Base-by-base conservation (phyloP, 169 alveolate species). In the Plasmodium gonderi region DNA sequence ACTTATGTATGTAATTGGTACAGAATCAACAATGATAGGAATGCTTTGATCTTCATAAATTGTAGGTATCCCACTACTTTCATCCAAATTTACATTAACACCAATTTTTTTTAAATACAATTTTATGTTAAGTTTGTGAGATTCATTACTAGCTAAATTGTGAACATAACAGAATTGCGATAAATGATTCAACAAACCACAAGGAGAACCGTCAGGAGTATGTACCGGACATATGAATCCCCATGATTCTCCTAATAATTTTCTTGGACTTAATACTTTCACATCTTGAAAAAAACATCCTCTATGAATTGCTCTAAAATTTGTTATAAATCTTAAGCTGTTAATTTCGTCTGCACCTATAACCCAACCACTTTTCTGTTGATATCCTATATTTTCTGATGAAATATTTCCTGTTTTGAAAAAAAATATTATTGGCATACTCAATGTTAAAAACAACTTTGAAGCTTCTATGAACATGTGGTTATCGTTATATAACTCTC, bases 171-270 rank as follows among this genome's bases (percentile, higher is more conserved):
- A 97, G 64, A 96, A 97, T 78, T 97, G 97, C 8, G 99, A 91
- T 68, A 99, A 96, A 95, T 99, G 99, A 72, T 98, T 97, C 92
- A 99, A 91, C 49, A 99, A 96, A 6, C 99, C 99, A 91, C 99
- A 99, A 0, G 99, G 99, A n/a, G 99, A 99, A 64, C 99, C 99
- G 96, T 99, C 99, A 45, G 99, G 99, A 0, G 99, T 99, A 94
- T 99, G 99, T 20, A 99, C 99, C 3, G 99, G 99, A 78, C 99
- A 99, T 17, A 99, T 95, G 95, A 99, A 99, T 42, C 99, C 99
- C 99, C 99, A 99, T 47, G 99, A 97, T 91, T 99, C 99, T 0
- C 99, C 99, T 29, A 98, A 96, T 91, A 99, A 96, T 96, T 99
- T 99, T 92, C 99, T 98, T 26, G 94, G 94, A 23, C 77, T 40